Evolutionary conservation across 495 filamentous ascomycete genomes (phyloP).

Genomic region (Haplographium delicatum): DNA sequence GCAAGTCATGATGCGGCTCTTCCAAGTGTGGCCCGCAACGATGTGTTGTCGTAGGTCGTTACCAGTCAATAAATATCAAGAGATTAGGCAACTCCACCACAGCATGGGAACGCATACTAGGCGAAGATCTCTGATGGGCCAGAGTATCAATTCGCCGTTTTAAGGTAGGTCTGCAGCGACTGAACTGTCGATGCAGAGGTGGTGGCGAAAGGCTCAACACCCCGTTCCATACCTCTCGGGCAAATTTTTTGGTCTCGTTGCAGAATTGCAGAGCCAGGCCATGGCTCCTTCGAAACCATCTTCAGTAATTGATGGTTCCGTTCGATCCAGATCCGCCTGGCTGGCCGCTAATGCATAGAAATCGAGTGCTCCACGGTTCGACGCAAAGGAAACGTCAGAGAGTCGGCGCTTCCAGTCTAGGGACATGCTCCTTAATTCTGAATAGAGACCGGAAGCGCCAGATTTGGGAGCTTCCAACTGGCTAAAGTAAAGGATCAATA

Average conservation of each 20-base stretch:
- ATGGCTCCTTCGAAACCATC: constrained; percentile 8
- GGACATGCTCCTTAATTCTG: constrained; percentile 13
- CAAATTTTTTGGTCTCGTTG: constrained; percentile 17
- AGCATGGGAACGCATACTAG: constrained; percentile 28
- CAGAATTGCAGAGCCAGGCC: constrained; percentile 11
- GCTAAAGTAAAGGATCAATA: constrained; percentile 15
- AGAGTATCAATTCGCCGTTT: constrained; percentile 21
- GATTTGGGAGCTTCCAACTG: constrained; percentile 5
- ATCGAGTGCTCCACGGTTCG: constrained; percentile 31
- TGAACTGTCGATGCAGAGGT: constrained; percentile 21
- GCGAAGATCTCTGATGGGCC: constrained; percentile 24
- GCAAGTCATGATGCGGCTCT: constrained; percentile 58
- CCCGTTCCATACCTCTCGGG: constrained; percentile 19
- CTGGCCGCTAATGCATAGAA: constrained; percentile 51
- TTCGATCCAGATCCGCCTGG: constrained; percentile 38
- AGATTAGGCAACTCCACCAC: constrained; percentile 58
- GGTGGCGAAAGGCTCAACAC: constrained; percentile 26
- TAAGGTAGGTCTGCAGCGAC: constrained; percentile 24
- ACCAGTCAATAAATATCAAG: constrained; percentile 66
- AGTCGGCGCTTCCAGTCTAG: constrained; percentile 7
- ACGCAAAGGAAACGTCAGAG: constrained; percentile 27
- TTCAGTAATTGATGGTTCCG: constrained; percentile 2
- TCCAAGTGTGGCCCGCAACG: constrained; percentile 59
- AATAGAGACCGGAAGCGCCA: constrained; percentile 11
- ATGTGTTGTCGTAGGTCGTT: constrained; percentile 89